Evolutionary conservation across 352 stramenopile species (phyloP).

Genomic region (Phytophthora palmivora): DNA sequence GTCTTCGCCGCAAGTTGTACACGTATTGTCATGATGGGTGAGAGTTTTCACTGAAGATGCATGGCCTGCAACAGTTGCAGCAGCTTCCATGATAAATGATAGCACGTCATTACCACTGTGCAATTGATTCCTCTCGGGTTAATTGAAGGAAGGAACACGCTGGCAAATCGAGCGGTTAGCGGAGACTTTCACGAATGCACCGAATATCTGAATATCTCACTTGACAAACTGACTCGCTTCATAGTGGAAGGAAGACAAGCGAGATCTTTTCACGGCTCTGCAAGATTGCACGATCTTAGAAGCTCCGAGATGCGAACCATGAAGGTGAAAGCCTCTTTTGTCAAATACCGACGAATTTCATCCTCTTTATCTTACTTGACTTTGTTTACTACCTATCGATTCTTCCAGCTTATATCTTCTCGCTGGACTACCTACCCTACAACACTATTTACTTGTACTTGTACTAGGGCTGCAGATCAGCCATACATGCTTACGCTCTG

Average conservation of each 20-base stretch:
- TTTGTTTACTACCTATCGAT: constrained; percentile 2
- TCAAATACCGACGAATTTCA: too few relatives aligned
- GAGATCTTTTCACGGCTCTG: constrained; percentile 24
- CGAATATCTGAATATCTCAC: constrained; percentile 1
- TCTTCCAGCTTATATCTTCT: constrained; percentile 28
- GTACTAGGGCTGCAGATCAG: too few relatives aligned
- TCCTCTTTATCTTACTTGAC: too few relatives aligned
- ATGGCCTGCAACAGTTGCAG: too few relatives aligned
- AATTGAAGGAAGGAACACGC: constrained; percentile 18
- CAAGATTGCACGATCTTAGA: constrained; percentile 12
- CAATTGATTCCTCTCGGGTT: constrained; percentile 6
- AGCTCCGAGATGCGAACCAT: too few relatives aligned
- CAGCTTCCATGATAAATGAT: constrained; percentile 25
- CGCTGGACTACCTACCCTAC: constrained; percentile 16
- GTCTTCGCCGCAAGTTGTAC: constrained; percentile 19
- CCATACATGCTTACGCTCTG: constrained; percentile 14
- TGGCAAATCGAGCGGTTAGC: constrained; percentile 15
- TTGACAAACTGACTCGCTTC: neutral
- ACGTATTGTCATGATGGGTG: constrained; percentile 20
- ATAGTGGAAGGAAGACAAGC: constrained; percentile 9
- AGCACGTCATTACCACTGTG: constrained; percentile 27
- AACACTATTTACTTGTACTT: too few relatives aligned
- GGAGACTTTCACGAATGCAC: constrained; percentile 24
- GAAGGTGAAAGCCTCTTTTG: too few relatives aligned
- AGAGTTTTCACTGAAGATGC: too few relatives aligned